A percentile compares a stretch with the other conserved stretches of the same genome.
Evolutionary conservation across 2,329 filamentous ascomycete genomes (phyloP).

Genomic region (Cryphonectria nitschkei): DNA sequence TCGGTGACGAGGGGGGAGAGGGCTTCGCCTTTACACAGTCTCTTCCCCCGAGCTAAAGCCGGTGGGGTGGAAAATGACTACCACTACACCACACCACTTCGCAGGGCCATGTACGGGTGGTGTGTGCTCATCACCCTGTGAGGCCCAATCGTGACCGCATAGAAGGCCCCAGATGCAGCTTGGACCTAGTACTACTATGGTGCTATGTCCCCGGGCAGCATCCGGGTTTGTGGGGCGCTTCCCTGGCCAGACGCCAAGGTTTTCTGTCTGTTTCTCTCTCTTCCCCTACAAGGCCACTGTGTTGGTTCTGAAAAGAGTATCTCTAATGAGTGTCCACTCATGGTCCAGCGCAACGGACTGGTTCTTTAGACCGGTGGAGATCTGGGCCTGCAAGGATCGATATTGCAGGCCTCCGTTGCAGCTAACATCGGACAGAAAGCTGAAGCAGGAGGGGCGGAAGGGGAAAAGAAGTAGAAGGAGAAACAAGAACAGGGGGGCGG

Average conservation of each 20-base stretch:
- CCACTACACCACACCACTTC: background rate
- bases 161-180: background rate
- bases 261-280: background rate
- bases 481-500: no score
- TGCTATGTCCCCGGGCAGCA: background rate
- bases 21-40: background rate
- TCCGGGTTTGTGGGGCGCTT: background rate
- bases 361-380: background rate
- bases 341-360: slow-evolving; percentile 1
- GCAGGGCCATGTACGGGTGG: background rate
- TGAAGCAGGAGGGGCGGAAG: background rate
- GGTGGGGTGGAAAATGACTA: background rate
- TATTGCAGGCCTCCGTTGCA: background rate
- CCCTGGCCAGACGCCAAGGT: background rate
- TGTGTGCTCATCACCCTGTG: background rate
- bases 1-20: background rate
- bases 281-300: background rate
- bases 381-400: background rate
- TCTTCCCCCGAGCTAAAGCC: slow-evolving; percentile 2
- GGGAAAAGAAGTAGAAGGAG: background rate
- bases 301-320: background rate
- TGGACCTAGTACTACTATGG: background rate
- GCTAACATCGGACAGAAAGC: background rate
- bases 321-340: slow-evolving; percentile 1
- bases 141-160: background rate